Conservation (phyloP, 768 basidiomycete species). For the Rhodotorula paludigena region DNA sequence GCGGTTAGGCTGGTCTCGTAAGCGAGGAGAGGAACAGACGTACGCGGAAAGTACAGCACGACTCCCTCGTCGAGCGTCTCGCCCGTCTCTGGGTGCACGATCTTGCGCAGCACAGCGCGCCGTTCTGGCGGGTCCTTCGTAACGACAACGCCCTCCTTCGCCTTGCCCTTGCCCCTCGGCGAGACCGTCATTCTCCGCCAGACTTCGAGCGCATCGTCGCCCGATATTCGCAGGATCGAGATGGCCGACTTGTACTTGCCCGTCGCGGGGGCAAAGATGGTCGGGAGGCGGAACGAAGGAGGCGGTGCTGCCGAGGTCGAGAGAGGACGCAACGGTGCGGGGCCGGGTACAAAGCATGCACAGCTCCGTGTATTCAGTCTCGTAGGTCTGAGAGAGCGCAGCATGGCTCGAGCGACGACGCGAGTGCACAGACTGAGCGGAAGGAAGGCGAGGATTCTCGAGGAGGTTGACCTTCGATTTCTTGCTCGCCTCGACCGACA, state of each 20-base stretch:
- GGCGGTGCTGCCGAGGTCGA: conserved; percentile 3
- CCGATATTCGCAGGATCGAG: conserved; percentile 75
- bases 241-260: conserved; percentile 80
- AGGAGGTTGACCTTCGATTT: no score
- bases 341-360: no score
- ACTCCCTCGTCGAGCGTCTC: conserved; percentile 73
- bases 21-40: conserved; percentile 21
- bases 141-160: background rate
- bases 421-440: no score
- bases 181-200: conserved; percentile 49
- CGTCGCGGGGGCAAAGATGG: conserved; percentile 83
- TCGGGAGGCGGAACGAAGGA: conserved; percentile 44
- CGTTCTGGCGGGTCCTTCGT: conserved; percentile 55
- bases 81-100: conserved; percentile 60
- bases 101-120: conserved; percentile 64
- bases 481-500: no score
- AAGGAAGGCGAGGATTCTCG: no score
- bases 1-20: background rate
- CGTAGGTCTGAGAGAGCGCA: no score
- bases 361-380: no score
- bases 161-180: conserved; percentile 12
- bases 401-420: no score
- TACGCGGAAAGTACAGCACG: conserved; percentile 75
- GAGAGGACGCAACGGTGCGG: background rate
- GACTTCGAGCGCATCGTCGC: conserved; percentile 63